These are phyloP conservation scores for Diaporthe citri DNA, from an alignment of 2,329 filamentous ascomycete species.

Conservation along the genomic window DNA sequence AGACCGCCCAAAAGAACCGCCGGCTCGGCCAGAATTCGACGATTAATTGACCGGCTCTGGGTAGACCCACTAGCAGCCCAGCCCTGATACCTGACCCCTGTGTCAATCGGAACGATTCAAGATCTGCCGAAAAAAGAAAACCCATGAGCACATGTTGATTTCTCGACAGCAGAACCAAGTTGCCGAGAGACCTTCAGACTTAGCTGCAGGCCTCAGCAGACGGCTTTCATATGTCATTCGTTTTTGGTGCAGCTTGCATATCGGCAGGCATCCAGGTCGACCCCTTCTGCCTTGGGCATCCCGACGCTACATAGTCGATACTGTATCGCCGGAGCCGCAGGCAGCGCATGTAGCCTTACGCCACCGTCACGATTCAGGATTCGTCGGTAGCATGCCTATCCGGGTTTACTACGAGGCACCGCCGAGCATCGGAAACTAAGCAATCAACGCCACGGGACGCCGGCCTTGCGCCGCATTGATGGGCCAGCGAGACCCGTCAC, in stretches of 20 bases:
- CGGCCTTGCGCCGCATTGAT: conserved; percentile 23
- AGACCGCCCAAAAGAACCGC: conserved; percentile 26
- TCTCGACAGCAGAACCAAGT: conserved; percentile 8
- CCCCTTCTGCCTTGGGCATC: background rate
- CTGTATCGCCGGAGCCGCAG: background rate
- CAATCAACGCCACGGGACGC: conserved; percentile 22
- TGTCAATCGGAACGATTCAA: conserved; percentile 30
- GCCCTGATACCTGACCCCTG: conserved; percentile 25
- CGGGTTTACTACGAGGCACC: conserved; percentile 17
- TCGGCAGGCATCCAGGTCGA: background rate
- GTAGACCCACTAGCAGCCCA: conserved; percentile 10
- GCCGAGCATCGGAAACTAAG: conserved; percentile 25
- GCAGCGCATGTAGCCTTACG: background rate
- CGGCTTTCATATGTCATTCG: conserved; percentile 17
- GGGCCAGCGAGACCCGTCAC: background rate
- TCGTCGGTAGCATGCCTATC: conserved; percentile 23
- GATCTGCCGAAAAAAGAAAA: conserved; percentile 20
- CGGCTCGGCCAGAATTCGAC: conserved; percentile 23
- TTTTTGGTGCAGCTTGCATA: background rate
- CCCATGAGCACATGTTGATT: background rate
- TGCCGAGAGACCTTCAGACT: background rate
- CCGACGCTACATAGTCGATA: background rate
- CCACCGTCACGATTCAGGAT: conserved; percentile 23
- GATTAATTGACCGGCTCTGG: conserved; percentile 27
- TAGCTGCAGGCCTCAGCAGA: conserved; percentile 21